These are phyloP conservation scores for Pleurotus giganteus DNA, from an alignment of 768 basidiomycete species.

Conservation along the genomic window DNA sequence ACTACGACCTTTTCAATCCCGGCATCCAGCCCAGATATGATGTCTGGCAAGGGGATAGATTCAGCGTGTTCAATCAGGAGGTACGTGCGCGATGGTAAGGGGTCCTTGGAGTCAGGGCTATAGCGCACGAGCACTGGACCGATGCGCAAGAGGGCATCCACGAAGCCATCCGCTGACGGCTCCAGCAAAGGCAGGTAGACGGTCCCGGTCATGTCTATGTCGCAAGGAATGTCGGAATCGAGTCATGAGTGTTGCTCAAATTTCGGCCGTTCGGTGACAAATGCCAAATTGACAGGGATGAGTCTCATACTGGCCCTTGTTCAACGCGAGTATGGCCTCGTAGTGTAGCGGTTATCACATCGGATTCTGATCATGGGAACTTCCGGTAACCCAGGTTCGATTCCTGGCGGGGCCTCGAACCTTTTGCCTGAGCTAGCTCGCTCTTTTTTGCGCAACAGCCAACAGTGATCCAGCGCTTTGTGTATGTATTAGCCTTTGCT, in stretches of 20 bases:
- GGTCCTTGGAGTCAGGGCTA: neutral
- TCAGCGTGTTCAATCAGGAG: slow-evolving; percentile 21
- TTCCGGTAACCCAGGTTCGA: slow-evolving; percentile 11
- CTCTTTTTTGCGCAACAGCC: too few relatives aligned
- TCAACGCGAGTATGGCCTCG: neutral
- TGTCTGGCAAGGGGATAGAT: slow-evolving; percentile 47
- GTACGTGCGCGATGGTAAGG: slow-evolving; percentile 12
- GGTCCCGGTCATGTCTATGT: slow-evolving; percentile 9
- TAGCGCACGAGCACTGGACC: slow-evolving; percentile 13
- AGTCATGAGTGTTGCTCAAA: neutral
- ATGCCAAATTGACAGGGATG: neutral
- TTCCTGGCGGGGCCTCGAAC: slow-evolving; percentile 7
- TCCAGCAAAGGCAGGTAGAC: slow-evolving; percentile 14
- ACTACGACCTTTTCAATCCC: slow-evolving; percentile 83
- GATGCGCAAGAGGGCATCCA: slow-evolving; percentile 12
- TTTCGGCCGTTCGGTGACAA: slow-evolving; percentile 2
- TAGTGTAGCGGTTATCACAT: slow-evolving; percentile 15
- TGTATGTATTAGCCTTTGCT: too few relatives aligned
- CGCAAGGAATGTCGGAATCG: neutral
- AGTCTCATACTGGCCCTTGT: neutral
- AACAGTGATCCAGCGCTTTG: too few relatives aligned
- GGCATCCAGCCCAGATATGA: slow-evolving; percentile 67
- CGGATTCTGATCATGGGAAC: slow-evolving; percentile 10
- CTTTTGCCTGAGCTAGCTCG: neutral
- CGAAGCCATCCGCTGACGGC: slow-evolving; percentile 7